Conservation (phyloP, 1,139 yeast species). For the Candida sojae region DNA sequence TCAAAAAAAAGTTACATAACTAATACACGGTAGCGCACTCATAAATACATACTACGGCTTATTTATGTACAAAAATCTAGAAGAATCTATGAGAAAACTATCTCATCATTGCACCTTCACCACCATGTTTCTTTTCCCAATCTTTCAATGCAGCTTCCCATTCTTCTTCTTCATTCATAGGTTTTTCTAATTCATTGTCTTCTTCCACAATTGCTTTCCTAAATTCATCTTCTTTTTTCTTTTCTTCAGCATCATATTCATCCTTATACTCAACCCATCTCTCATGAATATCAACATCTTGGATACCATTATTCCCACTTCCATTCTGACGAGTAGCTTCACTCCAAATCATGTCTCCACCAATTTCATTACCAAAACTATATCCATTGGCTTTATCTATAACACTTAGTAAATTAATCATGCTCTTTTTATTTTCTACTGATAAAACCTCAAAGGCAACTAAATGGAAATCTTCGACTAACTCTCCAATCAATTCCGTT, state of each 20-base stretch:
- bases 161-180: constrained; percentile 60
- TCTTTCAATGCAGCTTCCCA: constrained; percentile 68
- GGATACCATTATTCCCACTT: constrained; percentile 23
- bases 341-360: constrained; percentile 96
- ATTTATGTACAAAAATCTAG: neutral
- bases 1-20: neutral
- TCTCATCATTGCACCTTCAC: constrained; percentile 12
- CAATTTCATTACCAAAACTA: constrained; percentile 87
- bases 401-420: constrained; percentile 76
- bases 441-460: constrained; percentile 89
- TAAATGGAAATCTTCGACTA: constrained; percentile 83
- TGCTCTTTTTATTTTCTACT: constrained; percentile 87
- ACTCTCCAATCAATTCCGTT: constrained; percentile 77
- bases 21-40: no score
- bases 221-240: constrained; percentile 26
- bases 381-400: constrained; percentile 95
- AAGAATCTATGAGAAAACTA: constrained; percentile 1
- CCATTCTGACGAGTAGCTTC: constrained; percentile 88
- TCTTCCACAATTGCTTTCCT: neutral
- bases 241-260: constrained; percentile 45
- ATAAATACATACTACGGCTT: neutral
- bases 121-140: constrained; percentile 50
- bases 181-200: constrained; percentile 18
- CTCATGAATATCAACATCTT: constrained; percentile 78
- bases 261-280: constrained; percentile 92